Evolutionary conservation across 2,329 filamentous ascomycete genomes (phyloP).

Genomic region (Aschersonia sp.): DNA sequence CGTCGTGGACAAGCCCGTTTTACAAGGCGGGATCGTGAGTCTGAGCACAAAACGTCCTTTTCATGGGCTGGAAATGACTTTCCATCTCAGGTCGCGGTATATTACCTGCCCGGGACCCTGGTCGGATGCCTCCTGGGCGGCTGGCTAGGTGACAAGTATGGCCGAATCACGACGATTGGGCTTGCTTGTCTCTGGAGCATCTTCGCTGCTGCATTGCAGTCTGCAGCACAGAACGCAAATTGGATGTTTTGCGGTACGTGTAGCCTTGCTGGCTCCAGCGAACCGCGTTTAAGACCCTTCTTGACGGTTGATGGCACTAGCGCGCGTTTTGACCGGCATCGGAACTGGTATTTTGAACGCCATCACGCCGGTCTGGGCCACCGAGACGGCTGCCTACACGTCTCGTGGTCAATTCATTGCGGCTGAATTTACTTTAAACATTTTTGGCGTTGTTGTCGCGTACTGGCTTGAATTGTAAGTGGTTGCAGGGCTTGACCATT

Average conservation of each 20-base stretch:
- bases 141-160: slow-evolving; percentile 35
- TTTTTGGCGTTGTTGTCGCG: slow-evolving; percentile 46
- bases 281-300: background rate
- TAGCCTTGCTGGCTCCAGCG: background rate
- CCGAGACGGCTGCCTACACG: slow-evolving; percentile 29
- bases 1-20: slow-evolving; percentile 37
- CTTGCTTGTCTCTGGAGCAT: slow-evolving; percentile 42
- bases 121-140: slow-evolving; percentile 33
- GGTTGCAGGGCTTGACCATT: background rate
- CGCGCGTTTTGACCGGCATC: slow-evolving; percentile 33
- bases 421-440: slow-evolving; percentile 60
- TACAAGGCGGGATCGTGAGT: slow-evolving; percentile 33
- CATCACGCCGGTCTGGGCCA: slow-evolving; percentile 32
- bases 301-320: slow-evolving; percentile 11
- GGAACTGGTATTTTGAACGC: slow-evolving; percentile 36
- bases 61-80: background rate
- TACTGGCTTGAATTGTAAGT: slow-evolving; percentile 43
- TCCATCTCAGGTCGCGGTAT: slow-evolving; percentile 20
- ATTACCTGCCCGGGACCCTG: slow-evolving; percentile 33
- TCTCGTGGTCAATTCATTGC: slow-evolving; percentile 55
- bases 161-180: slow-evolving; percentile 43
- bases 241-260: slow-evolving; percentile 53
- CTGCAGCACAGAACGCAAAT: slow-evolving; percentile 45
- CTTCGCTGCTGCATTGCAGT: slow-evolving; percentile 48
- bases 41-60: background rate